These are phyloP conservation scores for Daldinia concentrica DNA, from an alignment of 495 filamentous ascomycete genomes.

Conservation along the genomic window DNA sequence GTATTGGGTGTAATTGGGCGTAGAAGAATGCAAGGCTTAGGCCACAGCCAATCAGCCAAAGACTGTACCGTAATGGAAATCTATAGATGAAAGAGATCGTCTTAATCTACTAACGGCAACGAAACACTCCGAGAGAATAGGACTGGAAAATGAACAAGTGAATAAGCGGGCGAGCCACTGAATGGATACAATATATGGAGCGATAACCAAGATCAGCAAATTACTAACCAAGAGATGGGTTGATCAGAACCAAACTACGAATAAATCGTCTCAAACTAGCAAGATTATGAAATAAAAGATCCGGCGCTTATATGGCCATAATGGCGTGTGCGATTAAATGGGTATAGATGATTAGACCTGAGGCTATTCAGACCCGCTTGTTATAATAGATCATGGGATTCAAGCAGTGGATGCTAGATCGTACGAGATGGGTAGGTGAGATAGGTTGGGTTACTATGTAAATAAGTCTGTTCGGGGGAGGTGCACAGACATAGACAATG, in stretches of 20 bases:
- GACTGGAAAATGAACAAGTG: conserved; percentile 16
- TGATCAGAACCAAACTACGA: conserved; percentile 2
- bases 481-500: conserved; percentile 36
- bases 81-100: conserved; percentile 21
- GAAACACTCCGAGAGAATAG: neutral
- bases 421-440: conserved; percentile 7
- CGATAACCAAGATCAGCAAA: conserved; percentile 25
- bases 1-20: conserved; percentile 9
- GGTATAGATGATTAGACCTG: conserved; percentile 4
- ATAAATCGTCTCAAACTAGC: neutral
- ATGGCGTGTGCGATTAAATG: neutral
- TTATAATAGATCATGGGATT: neutral
- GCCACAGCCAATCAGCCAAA: conserved; percentile 23
- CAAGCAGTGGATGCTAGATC: conserved; percentile 8
- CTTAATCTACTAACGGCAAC: conserved; percentile 12
- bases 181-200: conserved; percentile 31
- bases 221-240: conserved; percentile 15
- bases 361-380: conserved; percentile 27
- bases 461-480: conserved; percentile 10
- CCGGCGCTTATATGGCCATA: conserved; percentile 1
- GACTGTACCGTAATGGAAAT: conserved; percentile 25
- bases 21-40: conserved; percentile 19
- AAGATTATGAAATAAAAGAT: neutral
- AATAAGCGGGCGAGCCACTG: conserved; percentile 15
- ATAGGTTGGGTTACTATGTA: conserved; percentile 16